phyloP scores from a whole-genome alignment of 192 early-diverging fungal genomes.

The Podila epicladia region DNA sequence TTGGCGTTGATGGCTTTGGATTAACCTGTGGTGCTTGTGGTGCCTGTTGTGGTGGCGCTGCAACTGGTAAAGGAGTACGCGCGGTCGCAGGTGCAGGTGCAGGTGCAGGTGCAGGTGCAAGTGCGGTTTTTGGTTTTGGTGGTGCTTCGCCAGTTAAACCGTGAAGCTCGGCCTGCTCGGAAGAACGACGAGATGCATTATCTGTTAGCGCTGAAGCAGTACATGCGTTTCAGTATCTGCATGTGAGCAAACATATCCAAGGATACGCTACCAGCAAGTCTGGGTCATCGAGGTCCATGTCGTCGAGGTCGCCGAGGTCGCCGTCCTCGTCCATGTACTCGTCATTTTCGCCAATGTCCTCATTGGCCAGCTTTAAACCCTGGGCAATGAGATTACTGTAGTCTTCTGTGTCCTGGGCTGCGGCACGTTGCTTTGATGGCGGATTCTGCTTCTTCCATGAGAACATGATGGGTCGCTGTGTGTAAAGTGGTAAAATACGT shows the following conservation, averaged over 20 bases:
- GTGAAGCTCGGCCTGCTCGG: constrained; percentile 58
- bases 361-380: constrained; percentile 37
- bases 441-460: constrained; percentile 52
- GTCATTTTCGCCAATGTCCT: constrained; percentile 29
- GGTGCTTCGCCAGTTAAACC: constrained; percentile 44
- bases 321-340: constrained; percentile 30
- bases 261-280: constrained; percentile 57
- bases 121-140: not conserved
- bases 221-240: too few species aligned
- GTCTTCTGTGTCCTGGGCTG: constrained; percentile 11
- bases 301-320: constrained; percentile 46
- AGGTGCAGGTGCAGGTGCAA: not conserved
- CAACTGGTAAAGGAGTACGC: not conserved
- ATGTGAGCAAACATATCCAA: not conserved
- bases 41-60: not conserved
- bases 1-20: constrained; percentile 20
- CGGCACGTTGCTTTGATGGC: constrained; percentile 27
- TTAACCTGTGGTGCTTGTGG: not conserved
- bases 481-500: not conserved
- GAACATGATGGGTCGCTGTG: constrained; percentile 15
- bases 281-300: constrained; percentile 60
- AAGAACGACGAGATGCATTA: not conserved
- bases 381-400: constrained; percentile 44
- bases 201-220: not conserved
- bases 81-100: not conserved